A percentile compares a stretch with the other conserved stretches of the same genome.
These are phyloP conservation scores for Magnolia changhungtana DNA, from an alignment of 164 flowering plant species.

Conservation along the genomic window DNA sequence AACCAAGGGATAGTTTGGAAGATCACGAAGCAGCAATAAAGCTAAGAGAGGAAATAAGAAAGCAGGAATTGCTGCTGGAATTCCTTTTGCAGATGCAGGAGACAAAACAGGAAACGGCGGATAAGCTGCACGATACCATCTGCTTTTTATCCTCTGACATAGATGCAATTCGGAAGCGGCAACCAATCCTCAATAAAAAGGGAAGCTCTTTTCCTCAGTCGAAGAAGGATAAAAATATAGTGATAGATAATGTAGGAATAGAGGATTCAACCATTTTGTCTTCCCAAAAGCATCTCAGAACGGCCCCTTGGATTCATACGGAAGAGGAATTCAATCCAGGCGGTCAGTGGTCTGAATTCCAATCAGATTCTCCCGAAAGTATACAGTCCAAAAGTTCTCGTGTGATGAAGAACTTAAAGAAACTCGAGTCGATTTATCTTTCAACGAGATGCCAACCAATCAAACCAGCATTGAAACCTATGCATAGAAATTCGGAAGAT, in stretches of 20 bases:
- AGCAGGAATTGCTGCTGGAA: constrained; percentile 77
- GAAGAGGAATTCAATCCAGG: constrained; percentile 30
- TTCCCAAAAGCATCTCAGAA: constrained; percentile 56
- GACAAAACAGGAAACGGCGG: constrained; percentile 64
- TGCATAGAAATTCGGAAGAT: constrained; percentile 34
- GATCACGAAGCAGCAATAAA: constrained; percentile 78
- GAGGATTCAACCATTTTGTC: constrained; percentile 41
- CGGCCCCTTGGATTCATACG: constrained; percentile 20
- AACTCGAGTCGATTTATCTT: constrained; percentile 77
- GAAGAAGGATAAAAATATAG: constrained; percentile 21
- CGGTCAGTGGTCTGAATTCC: constrained; percentile 26
- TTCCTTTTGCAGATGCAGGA: constrained; percentile 66
- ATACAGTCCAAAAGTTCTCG: constrained; percentile 55
- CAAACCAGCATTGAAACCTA: constrained; percentile 30
- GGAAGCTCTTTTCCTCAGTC: constrained; percentile 27
- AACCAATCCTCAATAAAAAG: constrained; percentile 33
- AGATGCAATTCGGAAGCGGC: constrained; percentile 64
- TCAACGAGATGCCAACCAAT: constrained; percentile 54
- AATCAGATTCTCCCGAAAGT: constrained; percentile 33
- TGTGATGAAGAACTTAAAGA: constrained; percentile 78
- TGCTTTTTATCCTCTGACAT: constrained; percentile 68
- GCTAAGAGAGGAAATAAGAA: constrained; percentile 70
- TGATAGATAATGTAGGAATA: too few species aligned
- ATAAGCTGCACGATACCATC: constrained; percentile 54
- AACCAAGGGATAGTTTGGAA: constrained; percentile 57